A percentile compares a stretch with the other conserved stretches of the same genome.
phyloP scores from a whole-genome alignment of 495 filamentous ascomycete genomes.

The Penicillium ucsense region DNA sequence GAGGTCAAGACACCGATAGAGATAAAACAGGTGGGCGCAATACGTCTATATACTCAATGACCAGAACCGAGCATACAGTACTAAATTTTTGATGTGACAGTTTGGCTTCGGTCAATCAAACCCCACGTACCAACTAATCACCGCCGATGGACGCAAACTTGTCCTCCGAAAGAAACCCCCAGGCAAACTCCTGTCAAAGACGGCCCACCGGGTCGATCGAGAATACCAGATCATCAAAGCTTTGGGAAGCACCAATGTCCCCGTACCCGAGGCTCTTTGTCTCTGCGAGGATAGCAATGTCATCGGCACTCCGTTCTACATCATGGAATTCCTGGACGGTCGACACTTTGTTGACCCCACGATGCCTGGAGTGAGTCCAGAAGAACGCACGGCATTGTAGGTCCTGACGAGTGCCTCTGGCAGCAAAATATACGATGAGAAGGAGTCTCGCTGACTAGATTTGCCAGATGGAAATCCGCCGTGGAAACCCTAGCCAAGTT shows the following conservation, averaged over 20 bases:
- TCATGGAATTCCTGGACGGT: conserved; percentile 90
- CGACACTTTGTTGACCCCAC: conserved; percentile 84
- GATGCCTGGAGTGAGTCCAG: conserved; percentile 61
- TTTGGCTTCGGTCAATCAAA: conserved; percentile 97
- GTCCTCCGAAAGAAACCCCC: conserved; percentile 96
- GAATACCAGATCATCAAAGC: conserved; percentile 88
- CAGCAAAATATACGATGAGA: neutral
- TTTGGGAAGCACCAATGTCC: conserved; percentile 67
- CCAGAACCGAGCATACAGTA: neutral
- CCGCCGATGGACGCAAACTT: conserved; percentile 54
- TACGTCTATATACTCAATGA: too few relatives aligned
- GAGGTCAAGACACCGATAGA: conserved; percentile 72
- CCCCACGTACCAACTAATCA: conserved; percentile 84
- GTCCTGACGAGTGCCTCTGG: conserved; percentile 1
- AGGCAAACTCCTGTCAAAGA: conserved; percentile 80
- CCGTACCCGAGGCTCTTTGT: conserved; percentile 74
- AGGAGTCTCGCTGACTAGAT: neutral
- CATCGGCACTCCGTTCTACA: conserved; percentile 87
- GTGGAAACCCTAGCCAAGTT: conserved; percentile 75
- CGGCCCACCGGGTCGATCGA: conserved; percentile 90
- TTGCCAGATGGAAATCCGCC: conserved; percentile 66
- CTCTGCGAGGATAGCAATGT: conserved; percentile 74
- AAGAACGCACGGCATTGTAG: conserved; percentile 60
- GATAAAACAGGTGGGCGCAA: conserved; percentile 66
- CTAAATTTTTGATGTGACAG: conserved; percentile 28